Conservation (phyloP, 768 basidiomycete species). For the Fistulinella prunicolor region DNA sequence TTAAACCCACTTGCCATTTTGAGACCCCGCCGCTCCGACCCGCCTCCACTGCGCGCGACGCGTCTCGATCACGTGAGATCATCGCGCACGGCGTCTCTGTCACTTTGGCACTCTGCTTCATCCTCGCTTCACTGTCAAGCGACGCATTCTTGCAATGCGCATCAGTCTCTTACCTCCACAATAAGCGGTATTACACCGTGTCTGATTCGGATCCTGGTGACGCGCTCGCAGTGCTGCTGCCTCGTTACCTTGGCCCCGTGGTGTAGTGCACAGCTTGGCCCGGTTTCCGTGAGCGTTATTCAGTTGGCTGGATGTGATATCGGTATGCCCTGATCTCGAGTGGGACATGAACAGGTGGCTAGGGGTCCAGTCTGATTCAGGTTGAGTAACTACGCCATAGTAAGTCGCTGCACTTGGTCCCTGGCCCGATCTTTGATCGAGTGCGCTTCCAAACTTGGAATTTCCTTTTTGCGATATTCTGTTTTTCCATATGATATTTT, state of each 20-base stretch:
- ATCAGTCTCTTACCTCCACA: no score
- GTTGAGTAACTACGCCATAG: background rate
- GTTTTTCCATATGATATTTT: constrained; percentile 7
- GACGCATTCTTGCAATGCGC: no score
- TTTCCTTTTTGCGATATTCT: constrained; percentile 14
- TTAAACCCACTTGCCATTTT: constrained; percentile 31
- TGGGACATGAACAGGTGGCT: constrained; percentile 10
- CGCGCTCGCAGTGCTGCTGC: no score
- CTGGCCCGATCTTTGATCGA: constrained; percentile 22
- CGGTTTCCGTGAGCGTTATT: constrained; percentile 1
- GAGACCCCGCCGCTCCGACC: constrained; percentile 34
- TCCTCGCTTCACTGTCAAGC: no score
- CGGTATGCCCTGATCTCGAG: no score
- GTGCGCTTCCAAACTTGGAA: constrained; percentile 5
- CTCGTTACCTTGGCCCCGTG: background rate
- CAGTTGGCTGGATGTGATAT: no score
- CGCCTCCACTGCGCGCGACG: constrained; percentile 23
- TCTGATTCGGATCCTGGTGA: no score
- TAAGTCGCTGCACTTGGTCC: no score
- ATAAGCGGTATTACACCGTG: no score
- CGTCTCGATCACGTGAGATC: constrained; percentile 26
- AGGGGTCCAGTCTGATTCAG: constrained; percentile 4
- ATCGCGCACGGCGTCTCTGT: background rate
- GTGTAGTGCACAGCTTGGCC: constrained; percentile 4
- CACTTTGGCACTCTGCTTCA: no score